A percentile compares a stretch with the other conserved stretches of the same genome.
These are phyloP conservation scores for Phallus indusiatus DNA, from an alignment of 768 basidiomycete species.

Conservation along the genomic window DNA sequence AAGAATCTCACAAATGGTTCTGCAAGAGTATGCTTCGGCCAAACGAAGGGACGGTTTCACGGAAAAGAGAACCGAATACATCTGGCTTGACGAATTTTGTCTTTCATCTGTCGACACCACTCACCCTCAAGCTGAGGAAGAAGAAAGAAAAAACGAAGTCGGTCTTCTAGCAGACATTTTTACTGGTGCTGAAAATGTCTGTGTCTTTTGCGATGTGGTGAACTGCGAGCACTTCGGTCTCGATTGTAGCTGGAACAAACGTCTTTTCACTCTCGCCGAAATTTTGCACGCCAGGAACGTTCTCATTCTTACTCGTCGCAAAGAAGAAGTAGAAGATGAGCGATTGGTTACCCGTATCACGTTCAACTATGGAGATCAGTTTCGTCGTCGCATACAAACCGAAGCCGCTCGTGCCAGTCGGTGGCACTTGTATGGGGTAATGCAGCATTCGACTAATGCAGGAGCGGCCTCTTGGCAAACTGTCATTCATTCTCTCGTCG, in stretches of 20 bases:
- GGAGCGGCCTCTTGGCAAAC: slow-evolving; percentile 14
- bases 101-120: background rate
- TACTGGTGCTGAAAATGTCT: slow-evolving; percentile 12
- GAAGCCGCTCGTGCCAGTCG: slow-evolving; percentile 7
- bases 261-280: slow-evolving; percentile 16
- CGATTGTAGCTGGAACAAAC: slow-evolving; percentile 14
- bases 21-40: background rate
- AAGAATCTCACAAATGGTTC: background rate
- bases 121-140: background rate
- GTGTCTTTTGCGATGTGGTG: slow-evolving; percentile 14
- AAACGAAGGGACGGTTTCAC: background rate
- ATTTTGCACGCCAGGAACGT: slow-evolving; percentile 15
- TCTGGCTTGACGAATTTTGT: slow-evolving; percentile 1
- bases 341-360: slow-evolving; percentile 2
- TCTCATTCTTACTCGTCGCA: slow-evolving; percentile 9
- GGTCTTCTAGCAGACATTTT: slow-evolving; percentile 18
- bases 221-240: slow-evolving; percentile 13
- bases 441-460: slow-evolving; percentile 14
- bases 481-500: slow-evolving; percentile 17
- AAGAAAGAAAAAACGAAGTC: slow-evolving; percentile 13
- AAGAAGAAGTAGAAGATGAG: background rate
- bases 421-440: slow-evolving; percentile 17
- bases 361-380: background rate
- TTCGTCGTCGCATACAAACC: background rate
- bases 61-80: background rate